Conservation (phyloP, 305 asterid genomes). For the Fraxinus albicans region DNA sequence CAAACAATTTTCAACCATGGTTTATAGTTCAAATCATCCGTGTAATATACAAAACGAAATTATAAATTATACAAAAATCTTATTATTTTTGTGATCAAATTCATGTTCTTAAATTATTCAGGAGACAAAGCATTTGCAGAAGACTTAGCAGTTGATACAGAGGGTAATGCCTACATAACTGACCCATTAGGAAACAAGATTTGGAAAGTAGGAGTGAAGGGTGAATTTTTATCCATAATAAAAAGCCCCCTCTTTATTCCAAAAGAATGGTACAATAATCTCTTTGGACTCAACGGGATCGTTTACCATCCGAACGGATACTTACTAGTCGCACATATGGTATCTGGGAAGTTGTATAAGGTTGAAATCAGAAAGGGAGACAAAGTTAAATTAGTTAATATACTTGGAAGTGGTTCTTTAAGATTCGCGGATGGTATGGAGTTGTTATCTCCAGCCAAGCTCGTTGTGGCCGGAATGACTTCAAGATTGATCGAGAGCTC, state of each 20-base stretch:
- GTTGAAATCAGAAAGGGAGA: constrained; percentile 12
- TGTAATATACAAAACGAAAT: neutral
- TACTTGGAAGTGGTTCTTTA: constrained; percentile 39
- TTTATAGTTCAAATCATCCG: neutral
- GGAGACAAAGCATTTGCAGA: constrained; percentile 72
- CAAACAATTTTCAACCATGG: neutral
- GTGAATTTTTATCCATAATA: too few relatives aligned
- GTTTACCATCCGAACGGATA: constrained; percentile 86
- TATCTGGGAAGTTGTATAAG: constrained; percentile 66
- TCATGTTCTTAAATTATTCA: constrained; percentile 27
- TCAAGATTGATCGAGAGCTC: constrained; percentile 60
- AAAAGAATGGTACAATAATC: constrained; percentile 57
- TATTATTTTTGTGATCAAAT: neutral
- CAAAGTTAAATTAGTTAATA: constrained; percentile 44
- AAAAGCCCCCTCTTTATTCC: constrained; percentile 26
- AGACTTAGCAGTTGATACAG: constrained; percentile 72
- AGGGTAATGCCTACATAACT: constrained; percentile 57
- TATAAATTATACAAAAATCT: too few relatives aligned
- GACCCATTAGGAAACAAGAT: too few relatives aligned
- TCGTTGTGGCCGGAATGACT: constrained; percentile 69
- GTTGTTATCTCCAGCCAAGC: constrained; percentile 60
- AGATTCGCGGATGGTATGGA: constrained; percentile 79
- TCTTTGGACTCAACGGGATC: constrained; percentile 72
- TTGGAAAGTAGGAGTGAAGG: too few relatives aligned
- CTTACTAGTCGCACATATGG: constrained; percentile 62